Percentiles rank a stretch among this genome's conserved stretches.
phyloP scores from a whole-genome alignment of 2,329 filamentous ascomycete genomes.

The Epicoccum nigrum region DNA sequence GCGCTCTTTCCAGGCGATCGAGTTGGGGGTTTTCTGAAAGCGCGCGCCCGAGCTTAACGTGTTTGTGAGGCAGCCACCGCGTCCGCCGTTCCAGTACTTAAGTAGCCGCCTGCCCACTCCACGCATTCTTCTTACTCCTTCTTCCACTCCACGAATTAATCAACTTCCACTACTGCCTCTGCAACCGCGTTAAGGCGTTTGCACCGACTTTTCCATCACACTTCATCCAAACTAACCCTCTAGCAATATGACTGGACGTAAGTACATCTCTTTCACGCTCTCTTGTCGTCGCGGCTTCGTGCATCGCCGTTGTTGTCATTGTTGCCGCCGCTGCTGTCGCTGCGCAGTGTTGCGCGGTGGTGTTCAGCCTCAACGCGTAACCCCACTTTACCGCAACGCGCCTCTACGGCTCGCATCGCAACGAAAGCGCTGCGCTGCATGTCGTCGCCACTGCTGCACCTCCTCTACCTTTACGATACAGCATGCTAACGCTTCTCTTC shows the following conservation, averaged over 20 bases:
- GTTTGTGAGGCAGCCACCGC: conserved; percentile 29
- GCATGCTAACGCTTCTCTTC: conserved; percentile 41
- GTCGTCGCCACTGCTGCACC: conserved; percentile 19
- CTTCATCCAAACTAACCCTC: conserved; percentile 24
- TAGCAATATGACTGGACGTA: conserved; percentile 53
- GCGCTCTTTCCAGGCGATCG: conserved; percentile 2
- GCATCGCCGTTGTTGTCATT: conserved; percentile 16
- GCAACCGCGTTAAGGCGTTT: conserved; percentile 3
- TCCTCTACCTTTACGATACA: conserved; percentile 14
- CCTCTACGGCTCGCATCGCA: conserved; percentile 6
- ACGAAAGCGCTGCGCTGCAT: conserved; percentile 17
- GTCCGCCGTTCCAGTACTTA: conserved; percentile 23
- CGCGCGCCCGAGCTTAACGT: conserved; percentile 27
- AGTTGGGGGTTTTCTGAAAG: conserved; percentile 10
- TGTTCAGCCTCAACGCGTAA: conserved; percentile 29
- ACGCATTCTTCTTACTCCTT: conserved; percentile 12
- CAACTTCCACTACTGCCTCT: conserved; percentile 10
- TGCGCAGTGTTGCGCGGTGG: conserved; percentile 28
- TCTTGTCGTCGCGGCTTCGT: conserved; percentile 20
- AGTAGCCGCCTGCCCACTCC: conserved; percentile 26
- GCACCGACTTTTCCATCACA: conserved; percentile 9
- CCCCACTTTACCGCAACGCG: conserved; percentile 22
- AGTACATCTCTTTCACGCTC: conserved; percentile 33
- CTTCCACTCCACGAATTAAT: conserved; percentile 21
- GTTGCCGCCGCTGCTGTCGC: conserved; percentile 9